Conservation (phyloP, 768 basidiomycete genomes). For the Boletus rufocinnamomeus region DNA sequence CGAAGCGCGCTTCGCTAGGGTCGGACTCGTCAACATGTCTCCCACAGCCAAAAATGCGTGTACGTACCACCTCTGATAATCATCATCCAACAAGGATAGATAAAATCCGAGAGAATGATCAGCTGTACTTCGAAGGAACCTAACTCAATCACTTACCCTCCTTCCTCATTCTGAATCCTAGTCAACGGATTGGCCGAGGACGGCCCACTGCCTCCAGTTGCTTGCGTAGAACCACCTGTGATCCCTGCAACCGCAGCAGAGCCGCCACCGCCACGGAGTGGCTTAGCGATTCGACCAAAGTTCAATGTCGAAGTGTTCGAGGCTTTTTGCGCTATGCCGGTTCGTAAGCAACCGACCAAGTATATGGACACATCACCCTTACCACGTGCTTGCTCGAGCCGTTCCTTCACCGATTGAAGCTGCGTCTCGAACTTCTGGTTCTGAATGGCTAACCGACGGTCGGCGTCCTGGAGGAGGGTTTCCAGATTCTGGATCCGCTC, state of each 20-base stretch:
- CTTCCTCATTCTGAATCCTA: slow-evolving; percentile 81
- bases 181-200: slow-evolving; percentile 63
- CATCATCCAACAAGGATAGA: slow-evolving; percentile 20
- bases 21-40: slow-evolving; percentile 30
- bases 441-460: slow-evolving; percentile 87
- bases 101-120: slow-evolving; percentile 22
- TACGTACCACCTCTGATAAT: slow-evolving; percentile 38
- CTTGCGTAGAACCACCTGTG: slow-evolving; percentile 42
- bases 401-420: slow-evolving; percentile 87
- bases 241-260: slow-evolving; percentile 41
- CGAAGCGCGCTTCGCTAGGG: slow-evolving; percentile 82
- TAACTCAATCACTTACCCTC: slow-evolving; percentile 49
- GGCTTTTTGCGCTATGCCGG: slow-evolving; percentile 71
- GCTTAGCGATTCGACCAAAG: slow-evolving; percentile 96
- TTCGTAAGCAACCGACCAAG: slow-evolving; percentile 23
- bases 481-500: slow-evolving; percentile 98
- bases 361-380: slow-evolving; percentile 32
- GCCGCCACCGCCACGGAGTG: slow-evolving; percentile 91
- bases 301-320: slow-evolving; percentile 68
- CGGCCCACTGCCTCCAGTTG: slow-evolving; percentile 43
- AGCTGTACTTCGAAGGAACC: slow-evolving; percentile 11
- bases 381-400: slow-evolving; percentile 93
- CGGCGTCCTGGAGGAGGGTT: slow-evolving; percentile 88
- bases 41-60: slow-evolving; percentile 15
- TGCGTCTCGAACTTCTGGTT: slow-evolving; percentile 96